phyloP scores from a whole-genome alignment of 2,329 filamentous ascomycete genomes.

The Rhynchosporium graminicola region DNA sequence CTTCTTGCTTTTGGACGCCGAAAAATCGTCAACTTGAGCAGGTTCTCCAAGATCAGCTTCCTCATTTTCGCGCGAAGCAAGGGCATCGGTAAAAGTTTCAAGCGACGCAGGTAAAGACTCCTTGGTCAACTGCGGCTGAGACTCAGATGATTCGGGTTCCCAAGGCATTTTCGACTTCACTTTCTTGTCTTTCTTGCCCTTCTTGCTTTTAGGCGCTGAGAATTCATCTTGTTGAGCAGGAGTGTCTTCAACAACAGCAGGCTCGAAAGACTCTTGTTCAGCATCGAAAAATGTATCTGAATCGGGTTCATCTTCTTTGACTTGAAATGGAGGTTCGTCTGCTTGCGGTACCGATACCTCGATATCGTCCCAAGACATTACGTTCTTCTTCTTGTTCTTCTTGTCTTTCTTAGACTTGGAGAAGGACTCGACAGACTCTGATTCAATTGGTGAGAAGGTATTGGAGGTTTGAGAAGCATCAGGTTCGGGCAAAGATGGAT shows the following conservation, averaged over 20 bases:
- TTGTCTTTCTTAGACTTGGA: slow-evolving; percentile 28
- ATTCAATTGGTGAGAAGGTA: background rate
- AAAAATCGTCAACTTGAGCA: too few relatives aligned
- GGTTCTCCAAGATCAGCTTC: too few relatives aligned
- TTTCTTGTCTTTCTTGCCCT: slow-evolving; percentile 17
- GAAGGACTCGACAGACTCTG: slow-evolving; percentile 10
- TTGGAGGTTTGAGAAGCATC: background rate
- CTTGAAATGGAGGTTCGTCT: background rate
- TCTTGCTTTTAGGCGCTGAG: slow-evolving; percentile 12
- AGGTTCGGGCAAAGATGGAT: slow-evolving; percentile 8
- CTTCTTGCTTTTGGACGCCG: slow-evolving; percentile 5
- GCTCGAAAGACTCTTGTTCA: slow-evolving; percentile 3
- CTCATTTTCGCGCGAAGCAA: background rate
- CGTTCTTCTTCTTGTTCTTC: slow-evolving; percentile 36
- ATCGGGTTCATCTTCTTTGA: slow-evolving; percentile 1
- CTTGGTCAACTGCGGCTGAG: background rate
- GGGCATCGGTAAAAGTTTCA: background rate
- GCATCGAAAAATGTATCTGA: slow-evolving; percentile 3
- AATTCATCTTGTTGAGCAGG: slow-evolving; percentile 9
- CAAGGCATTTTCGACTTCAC: slow-evolving; percentile 5
- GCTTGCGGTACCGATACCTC: background rate
- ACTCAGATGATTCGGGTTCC: slow-evolving; percentile 8
- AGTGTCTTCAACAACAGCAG: background rate
- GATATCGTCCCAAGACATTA: slow-evolving; percentile 19
- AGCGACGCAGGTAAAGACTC: background rate